Conservation (phyloP, 2,329 filamentous ascomycete species). For the Xylariaceae sp. region DNA sequence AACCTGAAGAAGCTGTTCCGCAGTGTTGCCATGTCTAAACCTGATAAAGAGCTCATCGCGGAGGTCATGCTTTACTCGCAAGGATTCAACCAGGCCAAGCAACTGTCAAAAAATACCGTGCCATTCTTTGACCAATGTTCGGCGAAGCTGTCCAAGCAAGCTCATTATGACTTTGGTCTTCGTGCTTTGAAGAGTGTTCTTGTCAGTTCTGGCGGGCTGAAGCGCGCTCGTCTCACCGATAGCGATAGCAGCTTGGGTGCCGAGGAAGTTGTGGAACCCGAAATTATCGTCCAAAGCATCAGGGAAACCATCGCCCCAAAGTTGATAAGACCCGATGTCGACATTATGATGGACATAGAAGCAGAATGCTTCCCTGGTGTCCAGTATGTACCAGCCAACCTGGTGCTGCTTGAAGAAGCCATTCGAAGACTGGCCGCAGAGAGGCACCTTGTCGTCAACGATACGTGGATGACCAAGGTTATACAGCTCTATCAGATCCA, state of each 20-base stretch:
- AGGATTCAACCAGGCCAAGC: conserved; percentile 94
- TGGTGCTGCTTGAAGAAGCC: conserved; percentile 70
- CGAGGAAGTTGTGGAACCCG: conserved; percentile 76
- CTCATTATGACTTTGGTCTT: conserved; percentile 97
- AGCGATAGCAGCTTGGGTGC: conserved; percentile 50
- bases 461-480: conserved; percentile 95
- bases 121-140: conserved; percentile 96
- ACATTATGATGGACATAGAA: conserved; percentile 81
- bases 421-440: conserved; percentile 78
- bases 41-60: conserved; percentile 97
- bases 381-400: conserved; percentile 82
- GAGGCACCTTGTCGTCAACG: conserved; percentile 80
- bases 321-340: conserved; percentile 84
- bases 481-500: conserved; percentile 98
- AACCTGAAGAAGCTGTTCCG: conserved; percentile 99
- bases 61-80: conserved; percentile 99
- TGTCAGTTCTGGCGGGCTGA: conserved; percentile 92
- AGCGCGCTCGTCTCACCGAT: conserved; percentile 67
- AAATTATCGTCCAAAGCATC: conserved; percentile 97
- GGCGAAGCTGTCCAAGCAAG: conserved; percentile 78
- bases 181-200: conserved; percentile 97
- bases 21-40: conserved; percentile 99
- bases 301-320: conserved; percentile 98
- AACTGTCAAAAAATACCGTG: conserved; percentile 88
- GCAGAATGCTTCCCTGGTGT: conserved; percentile 83